Percentiles rank a stretch among this genome's conserved stretches.
phyloP scores from a whole-genome alignment of 1,284 basidiomycete genomes.

The Boletus sp. region DNA sequence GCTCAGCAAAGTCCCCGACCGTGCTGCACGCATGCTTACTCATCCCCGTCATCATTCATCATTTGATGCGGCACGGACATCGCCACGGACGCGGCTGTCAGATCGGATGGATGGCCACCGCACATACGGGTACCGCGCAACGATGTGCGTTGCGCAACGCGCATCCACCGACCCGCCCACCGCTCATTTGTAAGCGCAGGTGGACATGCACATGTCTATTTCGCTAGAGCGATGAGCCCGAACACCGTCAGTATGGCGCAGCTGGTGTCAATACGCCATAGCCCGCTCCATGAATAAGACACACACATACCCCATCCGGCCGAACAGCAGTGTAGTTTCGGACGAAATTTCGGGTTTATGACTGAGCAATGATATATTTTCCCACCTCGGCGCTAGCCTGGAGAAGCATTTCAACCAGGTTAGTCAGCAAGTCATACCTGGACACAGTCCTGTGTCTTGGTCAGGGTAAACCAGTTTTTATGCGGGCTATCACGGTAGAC shows the following conservation, averaged over 20 bases:
- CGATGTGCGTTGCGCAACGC: conserved; percentile 14
- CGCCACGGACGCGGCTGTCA: conserved; percentile 38
- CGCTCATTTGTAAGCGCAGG: conserved; percentile 37
- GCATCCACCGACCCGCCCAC: conserved; percentile 36
- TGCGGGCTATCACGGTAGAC: background rate
- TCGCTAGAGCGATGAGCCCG: conserved; percentile 72
- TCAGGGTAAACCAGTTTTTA: conserved; percentile 23
- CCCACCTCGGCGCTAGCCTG: conserved; percentile 45
- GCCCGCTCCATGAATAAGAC: no score
- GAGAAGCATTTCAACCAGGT: background rate
- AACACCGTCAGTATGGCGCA: conserved; percentile 51
- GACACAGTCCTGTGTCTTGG: conserved; percentile 22
- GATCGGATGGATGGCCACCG: conserved; percentile 1
- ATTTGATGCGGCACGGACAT: conserved; percentile 47
- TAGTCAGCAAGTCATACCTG: conserved; percentile 4
- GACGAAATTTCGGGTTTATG: conserved; percentile 28
- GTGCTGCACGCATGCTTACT: conserved; percentile 14
- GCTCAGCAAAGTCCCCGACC: conserved; percentile 3
- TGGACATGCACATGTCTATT: conserved; percentile 57
- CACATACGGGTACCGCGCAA: conserved; percentile 30
- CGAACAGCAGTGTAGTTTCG: background rate
- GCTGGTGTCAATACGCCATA: background rate
- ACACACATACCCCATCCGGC: no score
- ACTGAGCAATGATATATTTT: no score
- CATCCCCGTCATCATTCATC: conserved; percentile 80